A percentile compares a stretch with the other conserved stretches of the same genome.
phyloP scores from a whole-genome alignment of 257 asterid species.

The Lavandula angustifolia region DNA sequence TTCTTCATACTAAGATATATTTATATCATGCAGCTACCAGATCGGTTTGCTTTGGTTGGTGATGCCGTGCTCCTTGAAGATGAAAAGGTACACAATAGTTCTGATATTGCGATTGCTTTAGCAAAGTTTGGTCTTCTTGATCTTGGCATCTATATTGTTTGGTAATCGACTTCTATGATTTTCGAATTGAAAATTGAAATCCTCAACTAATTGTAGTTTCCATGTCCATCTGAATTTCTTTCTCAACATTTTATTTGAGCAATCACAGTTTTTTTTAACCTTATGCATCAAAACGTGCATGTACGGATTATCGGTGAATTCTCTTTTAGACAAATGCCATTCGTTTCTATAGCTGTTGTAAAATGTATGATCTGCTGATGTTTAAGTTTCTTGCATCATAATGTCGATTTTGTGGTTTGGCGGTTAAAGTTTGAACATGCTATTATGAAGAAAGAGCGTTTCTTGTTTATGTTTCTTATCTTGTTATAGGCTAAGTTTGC shows the following conservation, averaged over 20 bases:
- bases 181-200: not conserved
- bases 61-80: conserved; percentile 65
- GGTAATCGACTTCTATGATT: conserved; percentile 16
- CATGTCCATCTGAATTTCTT: not conserved
- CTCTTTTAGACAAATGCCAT: not conserved
- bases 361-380: not conserved
- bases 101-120: not conserved
- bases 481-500: conserved; percentile 55
- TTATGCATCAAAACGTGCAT: too few relatives aligned
- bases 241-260: conserved; percentile 9
- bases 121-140: conserved; percentile 8
- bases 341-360: too few relatives aligned
- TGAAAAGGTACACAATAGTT: conserved; percentile 57
- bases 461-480: conserved; percentile 22
- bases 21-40: conserved; percentile 62
- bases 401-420: conserved; percentile 14
- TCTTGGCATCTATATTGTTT: conserved; percentile 18
- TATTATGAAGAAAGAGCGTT: not conserved
- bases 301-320: too few relatives aligned
- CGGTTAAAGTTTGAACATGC: not conserved
- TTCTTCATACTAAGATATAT: conserved; percentile 20
- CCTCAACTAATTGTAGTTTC: conserved; percentile 5
- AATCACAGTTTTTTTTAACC: not conserved
- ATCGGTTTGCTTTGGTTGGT: conserved; percentile 87
- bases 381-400: conserved; percentile 24